Conservation (phyloP, 768 basidiomycete species). For the Lactarius deliciosus region DNA sequence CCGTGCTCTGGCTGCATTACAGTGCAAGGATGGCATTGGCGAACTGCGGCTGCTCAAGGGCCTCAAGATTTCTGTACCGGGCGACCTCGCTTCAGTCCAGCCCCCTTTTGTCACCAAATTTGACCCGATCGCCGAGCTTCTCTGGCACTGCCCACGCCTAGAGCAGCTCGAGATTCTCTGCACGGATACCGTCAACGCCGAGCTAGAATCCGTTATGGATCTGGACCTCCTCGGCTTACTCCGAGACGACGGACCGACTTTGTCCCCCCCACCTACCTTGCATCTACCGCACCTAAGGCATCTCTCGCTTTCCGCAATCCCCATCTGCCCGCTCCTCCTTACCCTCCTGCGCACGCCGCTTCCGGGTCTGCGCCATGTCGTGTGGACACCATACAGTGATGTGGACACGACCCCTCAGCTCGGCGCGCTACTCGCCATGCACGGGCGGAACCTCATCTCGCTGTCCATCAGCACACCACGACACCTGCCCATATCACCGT, state of each 20-base stretch:
- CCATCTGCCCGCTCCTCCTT: conserved; percentile 60
- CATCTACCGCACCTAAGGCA: conserved; percentile 57
- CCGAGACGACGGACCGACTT: conserved; percentile 10
- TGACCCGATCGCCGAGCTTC: conserved; percentile 14
- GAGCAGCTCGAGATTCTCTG: conserved; percentile 29
- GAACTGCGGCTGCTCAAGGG: conserved; percentile 24
- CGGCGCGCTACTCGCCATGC: conserved; percentile 57
- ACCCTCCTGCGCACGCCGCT: conserved; percentile 59
- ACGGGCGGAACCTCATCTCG: conserved; percentile 58
- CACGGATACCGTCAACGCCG: conserved; percentile 17
- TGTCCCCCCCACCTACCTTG: conserved; percentile 44
- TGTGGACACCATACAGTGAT: conserved; percentile 73
- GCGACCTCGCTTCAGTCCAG: conserved; percentile 7
- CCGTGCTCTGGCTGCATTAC: conserved; percentile 17
- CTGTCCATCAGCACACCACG: conserved; percentile 62
- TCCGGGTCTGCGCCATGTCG: conserved; percentile 61
- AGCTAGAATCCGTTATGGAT: conserved; percentile 8
- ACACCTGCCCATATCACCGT: conserved; percentile 50
- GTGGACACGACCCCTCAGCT: conserved; percentile 53
- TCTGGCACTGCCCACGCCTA: conserved; percentile 18
- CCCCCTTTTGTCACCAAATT: not conserved
- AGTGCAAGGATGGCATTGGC: conserved; percentile 25
- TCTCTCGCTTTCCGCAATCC: conserved; percentile 64
- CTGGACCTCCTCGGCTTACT: conserved; percentile 2
- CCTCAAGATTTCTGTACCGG: conserved; percentile 25